These are phyloP conservation scores for Ramichloridium luteum DNA, from an alignment of 2,329 filamentous ascomycete species.

Conservation along the genomic window DNA sequence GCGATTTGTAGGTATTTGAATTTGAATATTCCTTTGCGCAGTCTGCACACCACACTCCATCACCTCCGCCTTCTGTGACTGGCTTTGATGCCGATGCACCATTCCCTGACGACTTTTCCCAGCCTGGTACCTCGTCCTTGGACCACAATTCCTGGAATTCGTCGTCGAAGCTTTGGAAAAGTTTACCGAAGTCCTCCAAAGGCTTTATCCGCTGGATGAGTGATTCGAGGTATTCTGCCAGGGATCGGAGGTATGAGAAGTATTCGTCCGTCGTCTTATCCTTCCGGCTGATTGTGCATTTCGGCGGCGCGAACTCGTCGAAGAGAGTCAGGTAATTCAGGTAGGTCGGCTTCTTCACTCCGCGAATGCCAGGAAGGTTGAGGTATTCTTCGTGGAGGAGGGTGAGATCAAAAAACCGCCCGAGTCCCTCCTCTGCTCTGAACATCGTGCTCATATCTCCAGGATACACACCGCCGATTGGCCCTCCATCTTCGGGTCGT, in stretches of 20 bases:
- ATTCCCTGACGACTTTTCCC: constrained; percentile 41
- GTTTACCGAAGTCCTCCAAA: constrained; percentile 70
- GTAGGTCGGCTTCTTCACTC: constrained; percentile 56
- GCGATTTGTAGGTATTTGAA: constrained; percentile 82
- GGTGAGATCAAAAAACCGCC: constrained; percentile 83
- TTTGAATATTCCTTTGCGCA: constrained; percentile 95
- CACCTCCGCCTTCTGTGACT: constrained; percentile 44
- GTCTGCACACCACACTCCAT: constrained; percentile 77
- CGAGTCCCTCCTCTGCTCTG: constrained; percentile 87
- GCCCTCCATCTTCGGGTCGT: constrained; percentile 46
- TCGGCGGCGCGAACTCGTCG: constrained; percentile 67
- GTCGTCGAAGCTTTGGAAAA: constrained; percentile 62
- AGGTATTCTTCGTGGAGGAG: constrained; percentile 75
- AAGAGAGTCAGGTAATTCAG: constrained; percentile 88
- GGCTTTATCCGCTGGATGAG: constrained; percentile 79
- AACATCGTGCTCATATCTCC: constrained; percentile 79
- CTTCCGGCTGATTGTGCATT: constrained; percentile 59
- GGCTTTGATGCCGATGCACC: constrained; percentile 21
- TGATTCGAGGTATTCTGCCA: constrained; percentile 72
- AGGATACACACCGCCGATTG: constrained; percentile 29
- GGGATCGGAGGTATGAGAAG: constrained; percentile 71
- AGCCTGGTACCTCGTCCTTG: constrained; percentile 65
- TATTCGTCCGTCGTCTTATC: constrained; percentile 91
- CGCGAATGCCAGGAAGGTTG: constrained; percentile 74
- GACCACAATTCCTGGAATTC: constrained; percentile 81